Evolutionary conservation across 2,329 filamentous ascomycete genomes (phyloP), one percentile per base, ranked within the genome.

Genomic region (Pezicula carpinea): DNA sequence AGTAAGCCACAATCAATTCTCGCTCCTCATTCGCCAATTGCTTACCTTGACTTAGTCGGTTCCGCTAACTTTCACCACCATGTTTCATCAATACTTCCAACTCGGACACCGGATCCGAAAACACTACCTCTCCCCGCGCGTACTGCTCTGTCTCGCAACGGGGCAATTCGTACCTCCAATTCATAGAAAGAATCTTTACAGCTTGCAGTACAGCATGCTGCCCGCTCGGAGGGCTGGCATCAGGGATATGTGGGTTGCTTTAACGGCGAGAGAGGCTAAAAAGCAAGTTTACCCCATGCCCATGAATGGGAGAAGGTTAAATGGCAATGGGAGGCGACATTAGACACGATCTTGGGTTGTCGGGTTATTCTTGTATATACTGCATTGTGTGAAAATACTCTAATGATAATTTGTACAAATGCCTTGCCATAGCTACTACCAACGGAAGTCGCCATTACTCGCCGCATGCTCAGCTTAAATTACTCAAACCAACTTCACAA

Each of bases 31-130:
- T 14, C 35, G 21, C 40, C 4, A 22, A 8, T 35, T 15, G 7
- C 29, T 18, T 2, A 14, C 38, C n/a, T n/a, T 29, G 7, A 44
- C 26, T 43, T 57, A 93, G 84, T 92, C 92, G 3, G 87, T 96
- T 6, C 92, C 93, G 2, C 79, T 99, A 6, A 83, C 88, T 3
- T 87, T 97, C 56, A 80, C 84, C n/a, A 88, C 87, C 59, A 97
- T 97, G 82, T 97, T 99, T 67, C 82, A 95, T 51, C 91, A 97
- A 61, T 99, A 99, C 69, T 96, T 95, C 63, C 90, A 96, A 65
- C 89, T 99, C 60, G 90, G 87, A 22, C 82, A 88, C 53, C 89
- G 93, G 40, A 89, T 99, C 52, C 85, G 89, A 48, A 96, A 95
- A 65, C 93, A 99, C 69, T 99, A 99, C 65, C 76, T 97, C 36